Conservation (phyloP, 495 filamentous ascomycete genomes). For the Pyrenopolyporus hunteri region DNA sequence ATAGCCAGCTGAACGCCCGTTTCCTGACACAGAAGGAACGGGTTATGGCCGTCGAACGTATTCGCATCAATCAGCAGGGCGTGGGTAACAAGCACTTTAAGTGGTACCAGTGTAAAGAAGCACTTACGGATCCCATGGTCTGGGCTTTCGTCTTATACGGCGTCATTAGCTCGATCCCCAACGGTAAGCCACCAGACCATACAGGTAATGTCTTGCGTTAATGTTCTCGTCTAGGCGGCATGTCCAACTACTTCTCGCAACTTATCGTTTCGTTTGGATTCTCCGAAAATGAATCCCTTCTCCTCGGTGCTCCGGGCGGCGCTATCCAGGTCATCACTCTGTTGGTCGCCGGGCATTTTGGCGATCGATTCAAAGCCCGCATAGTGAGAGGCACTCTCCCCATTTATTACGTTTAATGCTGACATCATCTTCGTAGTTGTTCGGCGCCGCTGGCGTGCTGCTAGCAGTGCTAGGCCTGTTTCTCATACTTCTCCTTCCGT, state of each 20-base stretch:
- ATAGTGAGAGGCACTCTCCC: constrained; percentile 43
- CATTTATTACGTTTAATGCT: constrained; percentile 9
- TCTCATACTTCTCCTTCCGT: constrained; percentile 68
- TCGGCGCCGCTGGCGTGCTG: constrained; percentile 49
- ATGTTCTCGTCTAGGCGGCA: constrained; percentile 53
- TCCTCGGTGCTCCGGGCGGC: constrained; percentile 70
- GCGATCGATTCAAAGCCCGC: constrained; percentile 63
- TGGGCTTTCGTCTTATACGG: constrained; percentile 69
- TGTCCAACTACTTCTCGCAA: constrained; percentile 76
- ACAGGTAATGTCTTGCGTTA: not conserved
- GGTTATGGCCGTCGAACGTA: constrained; percentile 63
- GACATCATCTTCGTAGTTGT: constrained; percentile 19
- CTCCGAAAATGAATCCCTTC: constrained; percentile 64
- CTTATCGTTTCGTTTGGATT: constrained; percentile 65
- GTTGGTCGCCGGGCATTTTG: constrained; percentile 63
- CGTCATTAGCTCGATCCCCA: constrained; percentile 66
- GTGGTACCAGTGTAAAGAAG: constrained; percentile 65
- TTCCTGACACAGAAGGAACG: constrained; percentile 69
- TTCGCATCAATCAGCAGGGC: constrained; percentile 69
- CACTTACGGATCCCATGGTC: constrained; percentile 49
- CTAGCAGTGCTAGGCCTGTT: constrained; percentile 62
- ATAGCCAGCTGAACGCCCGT: constrained; percentile 71
- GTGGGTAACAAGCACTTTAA: constrained; percentile 75
- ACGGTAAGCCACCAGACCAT: constrained; percentile 44
- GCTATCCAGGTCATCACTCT: constrained; percentile 69